Conservation (phyloP, 2,329 filamentous ascomycete species). For the Coniochaeta sp. region DNA sequence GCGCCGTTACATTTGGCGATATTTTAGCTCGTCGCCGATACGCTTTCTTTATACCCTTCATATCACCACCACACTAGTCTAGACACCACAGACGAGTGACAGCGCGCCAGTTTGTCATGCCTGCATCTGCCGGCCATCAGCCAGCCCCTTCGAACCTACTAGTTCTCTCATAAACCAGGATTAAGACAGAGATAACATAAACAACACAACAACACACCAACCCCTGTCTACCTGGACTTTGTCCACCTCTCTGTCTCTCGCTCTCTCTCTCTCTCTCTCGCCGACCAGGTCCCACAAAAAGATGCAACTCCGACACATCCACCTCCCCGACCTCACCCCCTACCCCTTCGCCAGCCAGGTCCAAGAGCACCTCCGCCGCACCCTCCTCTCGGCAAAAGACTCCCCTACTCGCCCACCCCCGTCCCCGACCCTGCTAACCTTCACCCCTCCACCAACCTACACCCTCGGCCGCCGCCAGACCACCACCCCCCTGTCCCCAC, state of each 20-base stretch:
- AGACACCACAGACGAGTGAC: not conserved
- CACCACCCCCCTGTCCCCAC: constrained; percentile 32
- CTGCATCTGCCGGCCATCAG: too few species aligned
- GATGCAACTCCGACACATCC: constrained; percentile 28
- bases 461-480: constrained; percentile 80
- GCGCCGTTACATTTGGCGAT: too few species aligned
- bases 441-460: constrained; percentile 76
- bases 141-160: too few species aligned
- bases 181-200: too few species aligned
- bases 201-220: not conserved
- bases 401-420: constrained; percentile 19
- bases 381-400: constrained; percentile 41
- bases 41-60: too few species aligned
- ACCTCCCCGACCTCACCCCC: constrained; percentile 23
- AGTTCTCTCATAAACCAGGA: too few species aligned
- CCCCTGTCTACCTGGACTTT: too few species aligned
- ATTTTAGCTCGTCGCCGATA: too few species aligned
- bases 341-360: constrained; percentile 29
- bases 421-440: constrained; percentile 68
- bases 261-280: too few species aligned
- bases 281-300: not conserved
- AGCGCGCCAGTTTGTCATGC: not conserved
- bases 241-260: too few species aligned
- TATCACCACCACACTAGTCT: too few species aligned
- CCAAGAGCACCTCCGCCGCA: constrained; percentile 29